Evolutionary conservation across 1,284 basidiomycete genomes (phyloP).

Genomic region (Puccinia brachypodii): DNA sequence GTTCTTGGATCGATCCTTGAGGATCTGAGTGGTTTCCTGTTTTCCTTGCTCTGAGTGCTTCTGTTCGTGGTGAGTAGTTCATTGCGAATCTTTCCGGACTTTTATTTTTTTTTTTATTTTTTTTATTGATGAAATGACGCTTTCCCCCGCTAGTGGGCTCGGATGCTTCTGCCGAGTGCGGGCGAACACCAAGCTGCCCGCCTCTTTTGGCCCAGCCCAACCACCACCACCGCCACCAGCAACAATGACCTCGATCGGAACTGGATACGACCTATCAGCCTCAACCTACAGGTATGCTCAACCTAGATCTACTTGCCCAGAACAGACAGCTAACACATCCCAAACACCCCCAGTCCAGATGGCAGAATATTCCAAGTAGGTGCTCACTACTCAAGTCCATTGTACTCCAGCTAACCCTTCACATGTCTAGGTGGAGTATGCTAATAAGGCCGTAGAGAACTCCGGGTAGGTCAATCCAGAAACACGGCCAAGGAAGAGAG

Average conservation of each 20-base stretch:
- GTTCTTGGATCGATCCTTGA: not conserved
- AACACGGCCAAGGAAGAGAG: not conserved
- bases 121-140: too few species aligned
- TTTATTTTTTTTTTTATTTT: too few species aligned
- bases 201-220: not conserved
- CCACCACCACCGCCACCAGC: not conserved
- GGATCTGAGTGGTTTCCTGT: too few species aligned
- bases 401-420: too few species aligned
- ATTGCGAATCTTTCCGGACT: too few species aligned
- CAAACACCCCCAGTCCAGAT: slow-evolving; percentile 67
- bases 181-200: not conserved
- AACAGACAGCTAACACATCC: not conserved
- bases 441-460: slow-evolving; percentile 97
- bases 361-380: slow-evolving; percentile 93
- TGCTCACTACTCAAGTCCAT: too few species aligned
- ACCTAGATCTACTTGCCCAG: not conserved
- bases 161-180: not conserved
- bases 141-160: too few species aligned
- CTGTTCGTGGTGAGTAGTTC: too few species aligned
- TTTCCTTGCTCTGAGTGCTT: too few species aligned
- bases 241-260: slow-evolving; percentile 91
- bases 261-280: slow-evolving; percentile 96
- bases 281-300: slow-evolving; percentile 75
- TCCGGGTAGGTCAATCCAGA: slow-evolving; percentile 65
- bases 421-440: slow-evolving; percentile 97